These are phyloP conservation scores for Diaporthe eres DNA, from an alignment of 2,329 filamentous ascomycete genomes.

Conservation along the genomic window DNA sequence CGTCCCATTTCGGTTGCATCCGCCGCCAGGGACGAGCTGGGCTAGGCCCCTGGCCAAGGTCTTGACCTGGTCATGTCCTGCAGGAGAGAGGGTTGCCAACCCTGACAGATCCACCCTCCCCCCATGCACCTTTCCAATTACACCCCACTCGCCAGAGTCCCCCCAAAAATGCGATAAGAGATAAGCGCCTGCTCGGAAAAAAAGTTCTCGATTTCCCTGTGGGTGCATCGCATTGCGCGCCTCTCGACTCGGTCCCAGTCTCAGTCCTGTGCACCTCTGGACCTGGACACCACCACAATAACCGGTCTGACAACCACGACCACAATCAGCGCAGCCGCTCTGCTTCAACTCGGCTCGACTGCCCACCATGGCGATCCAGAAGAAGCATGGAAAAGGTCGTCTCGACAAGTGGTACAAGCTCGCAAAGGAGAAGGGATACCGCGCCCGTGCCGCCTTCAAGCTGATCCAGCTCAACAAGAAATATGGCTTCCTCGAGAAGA, in stretches of 20 bases:
- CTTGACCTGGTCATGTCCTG: not conserved
- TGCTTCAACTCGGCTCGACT: not conserved
- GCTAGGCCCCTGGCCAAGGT: not conserved
- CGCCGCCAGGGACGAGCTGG: constrained; percentile 5
- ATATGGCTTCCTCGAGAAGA: constrained; percentile 97
- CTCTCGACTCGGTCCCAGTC: constrained; percentile 6
- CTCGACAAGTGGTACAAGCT: constrained; percentile 99
- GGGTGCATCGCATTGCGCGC: not conserved
- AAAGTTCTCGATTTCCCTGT: not conserved
- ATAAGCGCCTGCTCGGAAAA: not conserved
- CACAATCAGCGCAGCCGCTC: not conserved
- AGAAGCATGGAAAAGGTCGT: constrained; percentile 99
- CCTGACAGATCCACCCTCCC: not conserved
- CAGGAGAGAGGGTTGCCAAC: not conserved
- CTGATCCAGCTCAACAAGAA: constrained; percentile 99
- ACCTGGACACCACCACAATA: not conserved
- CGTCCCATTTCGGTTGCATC: constrained; percentile 27
- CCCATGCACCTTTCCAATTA: not conserved
- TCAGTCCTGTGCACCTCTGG: constrained; percentile 5
- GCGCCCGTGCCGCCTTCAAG: constrained; percentile 97
- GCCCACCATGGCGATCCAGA: constrained; percentile 88
- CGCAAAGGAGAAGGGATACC: constrained; percentile 98
- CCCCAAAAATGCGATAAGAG: not conserved
- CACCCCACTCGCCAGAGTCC: not conserved
- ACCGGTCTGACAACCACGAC: constrained; percentile 4